Conservation (phyloP, 2,329 filamentous ascomycete species). For the Venturiaceae sp. region DNA sequence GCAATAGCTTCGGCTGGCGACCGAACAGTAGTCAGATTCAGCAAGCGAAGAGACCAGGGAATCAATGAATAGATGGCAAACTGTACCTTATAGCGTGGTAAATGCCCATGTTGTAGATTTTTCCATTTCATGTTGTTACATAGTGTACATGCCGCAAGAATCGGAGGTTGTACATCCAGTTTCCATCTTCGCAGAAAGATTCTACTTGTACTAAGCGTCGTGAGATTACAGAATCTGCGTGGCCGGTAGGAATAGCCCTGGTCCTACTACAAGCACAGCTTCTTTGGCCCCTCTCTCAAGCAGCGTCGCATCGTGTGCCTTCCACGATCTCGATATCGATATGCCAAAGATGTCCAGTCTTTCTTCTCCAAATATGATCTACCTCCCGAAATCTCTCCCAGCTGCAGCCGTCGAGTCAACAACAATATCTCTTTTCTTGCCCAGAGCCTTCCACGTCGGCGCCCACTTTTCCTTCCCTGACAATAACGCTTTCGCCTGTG, state of each 20-base stretch:
- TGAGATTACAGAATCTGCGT: neutral
- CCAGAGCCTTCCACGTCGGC: conserved; percentile 11
- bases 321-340: no score
- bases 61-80: no score
- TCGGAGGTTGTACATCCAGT: neutral
- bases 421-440: neutral
- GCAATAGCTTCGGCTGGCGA: no score
- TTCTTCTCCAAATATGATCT: neutral
- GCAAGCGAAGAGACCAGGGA: no score
- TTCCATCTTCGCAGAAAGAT: no score
- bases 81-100: no score
- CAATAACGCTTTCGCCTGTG: conserved; percentile 11
- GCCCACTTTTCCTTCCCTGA: conserved; percentile 26
- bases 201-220: neutral
- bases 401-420: neutral
- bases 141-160: neutral
- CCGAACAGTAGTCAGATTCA: no score
- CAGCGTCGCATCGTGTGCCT: neutral
- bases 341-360: neutral
- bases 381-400: neutral
- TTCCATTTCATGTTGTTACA: neutral
- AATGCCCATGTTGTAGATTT: no score
- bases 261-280: neutral
- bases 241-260: neutral
- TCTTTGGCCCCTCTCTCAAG: neutral